Evolutionary conservation across 306 rosid species (phyloP).

Genomic region (Echinosophora koreensis): DNA sequence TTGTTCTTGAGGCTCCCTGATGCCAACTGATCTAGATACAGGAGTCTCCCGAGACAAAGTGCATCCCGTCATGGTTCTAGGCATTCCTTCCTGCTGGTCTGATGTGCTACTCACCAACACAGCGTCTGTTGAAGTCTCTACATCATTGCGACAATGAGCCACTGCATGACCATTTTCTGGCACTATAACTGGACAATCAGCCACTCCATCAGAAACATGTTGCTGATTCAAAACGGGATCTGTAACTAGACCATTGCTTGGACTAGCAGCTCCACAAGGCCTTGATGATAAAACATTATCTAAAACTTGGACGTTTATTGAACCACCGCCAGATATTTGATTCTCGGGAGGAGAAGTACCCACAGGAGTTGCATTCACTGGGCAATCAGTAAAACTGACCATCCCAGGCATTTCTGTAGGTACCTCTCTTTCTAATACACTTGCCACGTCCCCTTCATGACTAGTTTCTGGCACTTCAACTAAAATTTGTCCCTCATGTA

Average conservation of each 20-base stretch:
- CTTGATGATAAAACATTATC: conserved; percentile 44
- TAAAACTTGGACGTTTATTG: conserved; percentile 27
- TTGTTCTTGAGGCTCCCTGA: conserved; percentile 46
- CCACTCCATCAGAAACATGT: conserved; percentile 42
- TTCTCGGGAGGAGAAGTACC: conserved; percentile 16
- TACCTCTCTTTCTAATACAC: conserved; percentile 18
- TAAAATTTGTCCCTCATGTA: conserved; percentile 43
- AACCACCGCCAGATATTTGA: conserved; percentile 23
- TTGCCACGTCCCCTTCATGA: conserved; percentile 30
- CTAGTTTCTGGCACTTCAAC: conserved; percentile 45
- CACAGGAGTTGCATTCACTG: conserved; percentile 28
- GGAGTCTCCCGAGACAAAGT: conserved; percentile 44
- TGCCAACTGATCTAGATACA: conserved; percentile 38
- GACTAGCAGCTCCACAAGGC: conserved; percentile 43
- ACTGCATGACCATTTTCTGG: conserved; percentile 47
- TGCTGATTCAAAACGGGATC: conserved; percentile 39
- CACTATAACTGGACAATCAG: conserved; percentile 41
- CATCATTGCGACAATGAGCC: conserved; percentile 44
- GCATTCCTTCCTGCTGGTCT: conserved; percentile 55
- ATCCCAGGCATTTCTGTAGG: conserved; percentile 11
- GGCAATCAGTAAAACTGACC: conserved; percentile 33
- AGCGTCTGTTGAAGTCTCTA: conserved; percentile 33
- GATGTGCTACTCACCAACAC: conserved; percentile 41
- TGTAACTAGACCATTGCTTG: conserved; percentile 31
- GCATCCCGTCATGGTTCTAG: conserved; percentile 39